Evolutionary conservation across 2,329 filamentous ascomycete genomes (phyloP).

Genomic region (Aureobasidium sp.): DNA sequence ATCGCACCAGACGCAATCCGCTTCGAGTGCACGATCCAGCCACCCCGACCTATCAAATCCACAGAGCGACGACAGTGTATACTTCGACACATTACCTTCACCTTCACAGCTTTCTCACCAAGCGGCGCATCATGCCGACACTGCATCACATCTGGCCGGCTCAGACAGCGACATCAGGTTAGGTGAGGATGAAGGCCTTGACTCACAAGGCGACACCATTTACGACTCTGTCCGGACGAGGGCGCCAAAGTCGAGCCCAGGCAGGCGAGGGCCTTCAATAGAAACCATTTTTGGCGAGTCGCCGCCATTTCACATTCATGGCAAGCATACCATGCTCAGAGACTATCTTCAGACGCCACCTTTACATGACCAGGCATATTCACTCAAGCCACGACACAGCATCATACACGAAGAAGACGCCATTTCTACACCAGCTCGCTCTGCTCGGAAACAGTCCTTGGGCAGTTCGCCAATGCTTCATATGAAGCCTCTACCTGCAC

Average conservation of each 20-base stretch:
- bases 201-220: conserved; percentile 68
- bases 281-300: conserved; percentile 80
- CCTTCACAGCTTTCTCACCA: background rate
- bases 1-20: background rate
- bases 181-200: conserved; percentile 69
- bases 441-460: conserved; percentile 33
- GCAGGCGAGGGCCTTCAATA: conserved; percentile 61
- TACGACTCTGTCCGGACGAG: conserved; percentile 70
- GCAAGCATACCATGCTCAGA: conserved; percentile 33
- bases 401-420: conserved; percentile 46
- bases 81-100: conserved; percentile 27
- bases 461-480: conserved; percentile 29
- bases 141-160: conserved; percentile 54
- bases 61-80: conserved; percentile 38
- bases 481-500: conserved; percentile 10
- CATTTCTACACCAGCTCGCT: conserved; percentile 40
- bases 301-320: conserved; percentile 13
- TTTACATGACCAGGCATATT: conserved; percentile 32
- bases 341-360: conserved; percentile 44
- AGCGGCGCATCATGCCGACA: conserved; percentile 40
- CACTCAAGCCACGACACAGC: conserved; percentile 34
- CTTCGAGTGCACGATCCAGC: background rate
- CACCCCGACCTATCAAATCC: background rate
- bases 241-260: conserved; percentile 59
- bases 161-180: conserved; percentile 64